phyloP scores from a whole-genome alignment of 305 asterid species.

The Ajuga reptans region DNA sequence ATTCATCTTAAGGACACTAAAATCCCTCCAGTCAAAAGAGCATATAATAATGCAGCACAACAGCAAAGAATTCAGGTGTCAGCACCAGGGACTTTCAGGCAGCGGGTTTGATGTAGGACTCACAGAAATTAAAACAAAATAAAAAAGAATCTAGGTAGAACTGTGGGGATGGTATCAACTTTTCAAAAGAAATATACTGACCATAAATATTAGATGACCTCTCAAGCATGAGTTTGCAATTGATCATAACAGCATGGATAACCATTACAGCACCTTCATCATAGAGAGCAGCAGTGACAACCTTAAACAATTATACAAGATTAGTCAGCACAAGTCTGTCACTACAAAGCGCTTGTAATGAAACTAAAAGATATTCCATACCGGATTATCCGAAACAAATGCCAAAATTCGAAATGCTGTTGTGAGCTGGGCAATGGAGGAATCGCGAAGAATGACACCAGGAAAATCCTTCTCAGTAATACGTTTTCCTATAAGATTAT shows the following conservation, averaged over 20 bases:
- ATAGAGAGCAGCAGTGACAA: constrained; percentile 78
- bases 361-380: constrained; percentile 26
- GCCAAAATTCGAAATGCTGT: constrained; percentile 91
- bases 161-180: not conserved
- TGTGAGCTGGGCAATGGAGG: constrained; percentile 80
- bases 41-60: not conserved
- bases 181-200: constrained; percentile 34
- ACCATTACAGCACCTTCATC: constrained; percentile 97
- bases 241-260: constrained; percentile 81
- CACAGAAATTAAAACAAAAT: not conserved
- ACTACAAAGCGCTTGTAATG: constrained; percentile 12
- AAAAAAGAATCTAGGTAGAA: not conserved
- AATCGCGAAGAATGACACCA: constrained; percentile 78
- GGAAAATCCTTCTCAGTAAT: constrained; percentile 90
- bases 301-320: constrained; percentile 39
- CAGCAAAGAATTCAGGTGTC: not conserved
- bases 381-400: constrained; percentile 74
- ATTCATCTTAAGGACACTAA: constrained; percentile 16
- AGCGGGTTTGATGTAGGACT: not conserved
- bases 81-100: not conserved
- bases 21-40: constrained; percentile 1
- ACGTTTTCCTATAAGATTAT: constrained; percentile 79
- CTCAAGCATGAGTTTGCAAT: constrained; percentile 88
- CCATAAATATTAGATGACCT: constrained; percentile 89
- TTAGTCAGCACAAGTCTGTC: constrained; percentile 22